phyloP scores from a whole-genome alignment of 495 filamentous ascomycete species.

The Xylaria nigripes region DNA sequence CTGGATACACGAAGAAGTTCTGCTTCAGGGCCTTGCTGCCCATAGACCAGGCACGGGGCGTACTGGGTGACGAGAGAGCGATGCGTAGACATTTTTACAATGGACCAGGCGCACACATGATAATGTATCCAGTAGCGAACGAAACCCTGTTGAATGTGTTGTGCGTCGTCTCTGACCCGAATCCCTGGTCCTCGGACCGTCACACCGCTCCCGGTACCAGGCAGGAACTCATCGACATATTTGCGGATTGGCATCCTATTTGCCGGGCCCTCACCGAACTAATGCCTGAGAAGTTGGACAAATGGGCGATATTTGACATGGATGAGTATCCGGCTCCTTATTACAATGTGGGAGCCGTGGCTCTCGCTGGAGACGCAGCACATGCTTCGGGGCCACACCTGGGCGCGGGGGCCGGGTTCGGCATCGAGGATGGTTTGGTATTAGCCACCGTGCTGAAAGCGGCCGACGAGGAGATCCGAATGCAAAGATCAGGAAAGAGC shows the following conservation, averaged over 20 bases:
- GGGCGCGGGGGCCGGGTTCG: slow-evolving; percentile 48
- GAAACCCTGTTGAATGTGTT: slow-evolving; percentile 33
- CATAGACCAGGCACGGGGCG: slow-evolving; percentile 26
- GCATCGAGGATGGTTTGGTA: slow-evolving; percentile 46
- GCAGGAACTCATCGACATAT: slow-evolving; percentile 25
- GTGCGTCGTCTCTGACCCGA: slow-evolving; percentile 29
- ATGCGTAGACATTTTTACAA: slow-evolving; percentile 36
- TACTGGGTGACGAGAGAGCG: slow-evolving; percentile 21
- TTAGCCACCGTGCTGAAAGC: slow-evolving; percentile 33
- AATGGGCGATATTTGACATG: slow-evolving; percentile 42
- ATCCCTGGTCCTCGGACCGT: slow-evolving; percentile 26
- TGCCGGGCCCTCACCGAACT: slow-evolving; percentile 27
- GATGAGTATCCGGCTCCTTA: slow-evolving; percentile 30
- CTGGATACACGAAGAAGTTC: slow-evolving; percentile 33
- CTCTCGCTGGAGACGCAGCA: slow-evolving; percentile 30
- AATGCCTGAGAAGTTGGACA: slow-evolving; percentile 28
- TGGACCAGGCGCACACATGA: slow-evolving; percentile 30
- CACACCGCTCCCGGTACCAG: slow-evolving; percentile 28
- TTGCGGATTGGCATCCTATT: slow-evolving; percentile 33
- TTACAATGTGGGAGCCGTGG: slow-evolving; percentile 19
- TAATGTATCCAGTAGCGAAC: slow-evolving; percentile 35
- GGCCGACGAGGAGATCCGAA: slow-evolving; percentile 13
- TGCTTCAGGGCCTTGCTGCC: slow-evolving; percentile 37
- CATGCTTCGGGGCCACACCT: slow-evolving; percentile 40
- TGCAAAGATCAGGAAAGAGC: not conserved